These are phyloP conservation scores for Alternaria metachromatica DNA, from an alignment of 2,329 filamentous ascomycete species.

Conservation along the genomic window DNA sequence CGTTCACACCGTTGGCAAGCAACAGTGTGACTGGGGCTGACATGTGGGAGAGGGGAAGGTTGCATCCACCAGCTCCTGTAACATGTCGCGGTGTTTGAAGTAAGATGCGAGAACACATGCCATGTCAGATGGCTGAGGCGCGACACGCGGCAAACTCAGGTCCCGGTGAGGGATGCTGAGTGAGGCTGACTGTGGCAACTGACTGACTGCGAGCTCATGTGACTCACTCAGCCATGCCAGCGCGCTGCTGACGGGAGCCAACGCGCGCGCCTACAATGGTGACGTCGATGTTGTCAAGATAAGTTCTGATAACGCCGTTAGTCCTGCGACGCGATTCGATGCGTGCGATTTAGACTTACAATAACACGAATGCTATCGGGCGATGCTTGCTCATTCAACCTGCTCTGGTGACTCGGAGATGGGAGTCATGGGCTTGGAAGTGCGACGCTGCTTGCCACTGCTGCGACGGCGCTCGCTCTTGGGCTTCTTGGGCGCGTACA, in stretches of 20 bases:
- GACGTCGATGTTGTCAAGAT: conserved; percentile 16
- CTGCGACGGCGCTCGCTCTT: conserved; percentile 50
- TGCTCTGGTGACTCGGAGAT: conserved; percentile 51
- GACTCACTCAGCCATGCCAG: conserved; percentile 10
- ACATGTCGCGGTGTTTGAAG: neutral
- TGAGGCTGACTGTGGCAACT: conserved; percentile 1
- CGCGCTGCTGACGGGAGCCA: conserved; percentile 2
- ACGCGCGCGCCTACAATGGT: conserved; percentile 18
- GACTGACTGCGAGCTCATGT: conserved; percentile 11
- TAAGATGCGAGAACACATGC: neutral
- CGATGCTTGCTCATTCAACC: conserved; percentile 41
- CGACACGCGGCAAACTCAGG: conserved; percentile 2
- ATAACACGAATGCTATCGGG: conserved; percentile 1
- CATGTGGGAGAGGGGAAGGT: neutral
- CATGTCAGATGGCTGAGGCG: neutral
- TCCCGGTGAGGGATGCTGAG: neutral
- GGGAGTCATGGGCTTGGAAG: conserved; percentile 52
- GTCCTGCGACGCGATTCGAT: conserved; percentile 3
- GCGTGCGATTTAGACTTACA: conserved; percentile 8
- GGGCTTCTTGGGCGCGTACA: conserved; percentile 50
- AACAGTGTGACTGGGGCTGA: neutral
- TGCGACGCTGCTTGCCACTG: conserved; percentile 49
- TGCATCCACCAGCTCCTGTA: neutral
- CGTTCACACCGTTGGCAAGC: neutral
- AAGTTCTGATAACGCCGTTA: conserved; percentile 12